Base-by-base conservation (phyloP, 768 basidiomycete species). In the Amanita inopinata region DNA sequence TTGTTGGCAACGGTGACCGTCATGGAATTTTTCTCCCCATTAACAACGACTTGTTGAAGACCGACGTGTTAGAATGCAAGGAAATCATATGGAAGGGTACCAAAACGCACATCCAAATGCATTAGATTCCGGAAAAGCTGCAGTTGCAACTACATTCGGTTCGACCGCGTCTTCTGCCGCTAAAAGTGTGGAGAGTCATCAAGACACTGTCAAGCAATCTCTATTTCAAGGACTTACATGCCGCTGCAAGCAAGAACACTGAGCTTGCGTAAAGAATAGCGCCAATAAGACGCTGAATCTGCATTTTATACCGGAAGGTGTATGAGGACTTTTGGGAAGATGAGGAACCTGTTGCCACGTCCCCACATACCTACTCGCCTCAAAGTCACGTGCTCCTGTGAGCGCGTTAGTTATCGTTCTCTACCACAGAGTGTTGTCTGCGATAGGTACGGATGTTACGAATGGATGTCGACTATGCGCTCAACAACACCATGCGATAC, bases 11-110 rank as follows among this genome's bases (percentile, higher is more conserved):
- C 67, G 19, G 68, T 60, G 37, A 91, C 60, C 18, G 61, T 61
- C 24, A 91, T 63, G 23, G 71, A 63, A 56, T 88, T 91, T 55
- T 72, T 76, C 66, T 87, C 83, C 46, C 87, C 87, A 51, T 91
- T 91, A 23, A 89, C 78, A 37, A 90, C 65, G 46, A 88, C 87
- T 90, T 8, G 11, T 33, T 43, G 40, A 32, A 42, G 30, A 37
- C 50, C 49, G 53, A 45, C 45, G 25, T 47, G 40, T 49, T 17
- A 50, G 53, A 38, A 47, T 18, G 37, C 31, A 40, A 39, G 14
- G 14, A 23, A 30, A 27, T 33, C 8, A 17, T 17, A 25, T 19
- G 35, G 28, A 20, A 11, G 33, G 31, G 20, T 38, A 19, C 19
- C 49, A 32, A 25, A 38, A 73, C 85, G 49, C 59, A 87, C 86